Evolutionary conservation across 306 rosid genomes (phyloP).

Genomic region (Lagenaria siceraria): DNA sequence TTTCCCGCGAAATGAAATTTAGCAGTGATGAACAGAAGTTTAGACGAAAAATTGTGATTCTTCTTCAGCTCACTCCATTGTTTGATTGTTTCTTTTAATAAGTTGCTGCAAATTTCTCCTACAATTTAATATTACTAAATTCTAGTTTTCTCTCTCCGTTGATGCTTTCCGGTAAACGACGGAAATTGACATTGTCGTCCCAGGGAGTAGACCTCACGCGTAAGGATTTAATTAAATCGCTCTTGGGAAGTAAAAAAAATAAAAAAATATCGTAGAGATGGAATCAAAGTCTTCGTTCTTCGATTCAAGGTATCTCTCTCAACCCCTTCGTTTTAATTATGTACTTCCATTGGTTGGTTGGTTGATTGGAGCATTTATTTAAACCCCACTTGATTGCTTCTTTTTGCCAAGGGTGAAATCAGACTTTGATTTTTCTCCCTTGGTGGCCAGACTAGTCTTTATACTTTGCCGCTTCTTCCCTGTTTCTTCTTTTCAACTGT

Average conservation of each 20-base stretch:
- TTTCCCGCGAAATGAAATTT: conserved; percentile 6
- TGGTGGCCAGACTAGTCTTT: background rate
- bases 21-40: background rate
- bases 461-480: conserved; percentile 22
- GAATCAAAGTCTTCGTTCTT: background rate
- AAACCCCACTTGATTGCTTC: conserved; percentile 7
- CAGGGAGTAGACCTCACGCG: conserved; percentile 30
- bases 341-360: background rate
- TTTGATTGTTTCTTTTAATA: background rate
- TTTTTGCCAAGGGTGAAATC: background rate
- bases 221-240: background rate
- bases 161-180: background rate
- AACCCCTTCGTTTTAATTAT: background rate
- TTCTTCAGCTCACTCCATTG: background rate
- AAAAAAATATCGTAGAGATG: background rate
- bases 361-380: background rate
- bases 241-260: background rate
- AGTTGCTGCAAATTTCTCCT: background rate
- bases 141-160: background rate
- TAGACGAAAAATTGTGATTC: background rate
- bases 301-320: background rate
- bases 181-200: background rate
- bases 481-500: conserved; percentile 8
- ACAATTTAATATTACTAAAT: background rate
- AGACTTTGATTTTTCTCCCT: conserved; percentile 2